These are phyloP conservation scores for Suillus sp. DNA, from an alignment of 768 basidiomycete species.

Conservation along the genomic window DNA sequence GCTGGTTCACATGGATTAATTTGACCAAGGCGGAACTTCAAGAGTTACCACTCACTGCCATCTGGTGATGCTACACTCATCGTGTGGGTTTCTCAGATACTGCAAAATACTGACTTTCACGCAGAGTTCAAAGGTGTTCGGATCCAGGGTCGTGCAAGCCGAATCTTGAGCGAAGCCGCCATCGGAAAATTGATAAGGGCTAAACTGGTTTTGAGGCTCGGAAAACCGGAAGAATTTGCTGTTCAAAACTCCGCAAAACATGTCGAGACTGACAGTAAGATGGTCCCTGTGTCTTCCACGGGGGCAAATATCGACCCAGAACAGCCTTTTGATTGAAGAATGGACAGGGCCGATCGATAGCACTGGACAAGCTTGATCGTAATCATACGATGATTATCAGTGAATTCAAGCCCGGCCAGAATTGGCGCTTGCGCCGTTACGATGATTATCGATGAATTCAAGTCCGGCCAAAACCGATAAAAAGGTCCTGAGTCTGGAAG, in stretches of 20 bases:
- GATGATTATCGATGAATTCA: background rate
- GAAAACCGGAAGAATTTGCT: background rate
- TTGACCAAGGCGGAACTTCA: background rate
- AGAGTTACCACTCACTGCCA: slow-evolving; percentile 9
- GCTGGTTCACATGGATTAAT: background rate
- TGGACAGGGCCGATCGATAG: background rate
- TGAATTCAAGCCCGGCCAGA: background rate
- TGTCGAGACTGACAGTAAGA: background rate
- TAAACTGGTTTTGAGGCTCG: background rate
- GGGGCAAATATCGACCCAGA: background rate
- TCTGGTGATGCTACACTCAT: background rate
- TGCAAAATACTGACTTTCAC: background rate
- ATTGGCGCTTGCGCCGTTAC: too few relatives aligned
- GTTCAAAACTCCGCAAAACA: background rate
- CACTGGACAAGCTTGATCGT: background rate
- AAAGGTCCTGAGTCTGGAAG: background rate
- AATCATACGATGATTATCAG: background rate
- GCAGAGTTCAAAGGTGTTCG: background rate
- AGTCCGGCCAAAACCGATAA: background rate
- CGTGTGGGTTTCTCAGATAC: background rate
- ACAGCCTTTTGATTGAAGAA: slow-evolving; percentile 2
- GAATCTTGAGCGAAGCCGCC: background rate
- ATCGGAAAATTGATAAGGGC: background rate
- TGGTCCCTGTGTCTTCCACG: background rate
- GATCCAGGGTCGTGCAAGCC: background rate